These are phyloP conservation scores for Aureobasidium sp. DNA, from an alignment of 2,329 filamentous ascomycete species.

Conservation along the genomic window DNA sequence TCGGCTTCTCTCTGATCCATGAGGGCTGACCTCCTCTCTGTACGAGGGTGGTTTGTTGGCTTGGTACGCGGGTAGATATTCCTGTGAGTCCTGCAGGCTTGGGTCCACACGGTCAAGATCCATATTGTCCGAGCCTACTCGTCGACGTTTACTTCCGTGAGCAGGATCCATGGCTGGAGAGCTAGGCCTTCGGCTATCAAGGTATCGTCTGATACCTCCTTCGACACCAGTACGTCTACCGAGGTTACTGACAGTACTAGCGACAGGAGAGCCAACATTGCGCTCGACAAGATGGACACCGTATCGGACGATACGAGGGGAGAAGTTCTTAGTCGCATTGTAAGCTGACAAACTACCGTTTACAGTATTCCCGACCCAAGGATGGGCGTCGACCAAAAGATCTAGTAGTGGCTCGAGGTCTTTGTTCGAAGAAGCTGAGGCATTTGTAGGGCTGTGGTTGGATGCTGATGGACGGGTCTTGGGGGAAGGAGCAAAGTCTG, in stretches of 20 bases:
- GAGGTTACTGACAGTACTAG: conserved; percentile 76
- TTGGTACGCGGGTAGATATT: conserved; percentile 77
- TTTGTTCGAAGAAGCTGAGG: conserved; percentile 28
- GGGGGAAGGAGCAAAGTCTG: conserved; percentile 36
- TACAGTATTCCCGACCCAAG: conserved; percentile 66
- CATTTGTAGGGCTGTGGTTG: conserved; percentile 17
- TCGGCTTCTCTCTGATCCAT: conserved; percentile 18
- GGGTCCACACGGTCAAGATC: conserved; percentile 37
- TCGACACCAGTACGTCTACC: conserved; percentile 82
- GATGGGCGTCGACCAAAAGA: conserved; percentile 80
- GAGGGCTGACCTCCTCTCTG: conserved; percentile 25
- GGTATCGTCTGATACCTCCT: conserved; percentile 74
- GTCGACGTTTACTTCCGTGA: conserved; percentile 32
- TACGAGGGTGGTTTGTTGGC: conserved; percentile 46
- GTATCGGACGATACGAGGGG: conserved; percentile 75
- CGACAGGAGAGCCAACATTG: conserved; percentile 71
- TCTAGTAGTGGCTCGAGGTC: conserved; percentile 74
- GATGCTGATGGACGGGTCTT: conserved; percentile 22
- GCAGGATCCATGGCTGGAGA: conserved; percentile 27
- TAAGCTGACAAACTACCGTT: conserved; percentile 80
- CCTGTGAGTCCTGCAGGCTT: conserved; percentile 33
- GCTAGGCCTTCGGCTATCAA: conserved; percentile 48
- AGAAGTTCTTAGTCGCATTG: conserved; percentile 80
- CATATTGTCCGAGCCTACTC: conserved; percentile 35
- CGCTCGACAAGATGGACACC: conserved; percentile 86